Conservation (phyloP, 169 alveolate genomes). For the Cryptosporidium felis region DNA sequence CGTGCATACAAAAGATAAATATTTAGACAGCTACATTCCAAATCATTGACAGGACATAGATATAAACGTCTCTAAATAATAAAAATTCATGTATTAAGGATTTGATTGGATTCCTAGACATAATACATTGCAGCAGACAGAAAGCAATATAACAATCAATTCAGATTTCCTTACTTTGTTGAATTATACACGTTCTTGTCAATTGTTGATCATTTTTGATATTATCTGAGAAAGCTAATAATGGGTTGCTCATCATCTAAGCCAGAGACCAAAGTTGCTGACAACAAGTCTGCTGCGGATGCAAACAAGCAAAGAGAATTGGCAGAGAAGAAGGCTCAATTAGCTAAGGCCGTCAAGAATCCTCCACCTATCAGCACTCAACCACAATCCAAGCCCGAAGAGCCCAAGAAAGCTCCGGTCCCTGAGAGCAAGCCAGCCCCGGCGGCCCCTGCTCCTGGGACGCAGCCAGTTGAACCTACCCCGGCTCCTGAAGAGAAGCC, state of each 20-base stretch:
- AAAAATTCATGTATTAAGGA: conserved; percentile 15
- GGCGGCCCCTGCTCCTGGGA: conserved; percentile 15
- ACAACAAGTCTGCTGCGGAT: conserved; percentile 43
- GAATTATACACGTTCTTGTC: background rate
- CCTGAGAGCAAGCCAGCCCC: background rate
- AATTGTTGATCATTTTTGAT: background rate
- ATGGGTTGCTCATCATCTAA: conserved; percentile 71
- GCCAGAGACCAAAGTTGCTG: conserved; percentile 55
- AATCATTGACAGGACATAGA: conserved; percentile 63
- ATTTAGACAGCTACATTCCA: conserved; percentile 1
- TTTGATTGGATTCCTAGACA: conserved; percentile 33
- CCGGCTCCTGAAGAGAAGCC: background rate
- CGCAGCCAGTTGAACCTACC: too few species aligned
- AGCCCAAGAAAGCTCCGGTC: background rate
- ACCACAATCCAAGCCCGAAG: conserved; percentile 42
- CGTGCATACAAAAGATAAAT: background rate
- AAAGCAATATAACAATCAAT: background rate
- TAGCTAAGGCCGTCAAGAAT: conserved; percentile 55
- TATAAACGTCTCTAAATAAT: conserved; percentile 4
- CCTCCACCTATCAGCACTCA: conserved; percentile 12
- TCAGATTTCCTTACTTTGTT: background rate
- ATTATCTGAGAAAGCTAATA: background rate
- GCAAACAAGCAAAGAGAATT: conserved; percentile 60
- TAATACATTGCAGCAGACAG: background rate
- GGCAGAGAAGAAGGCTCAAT: conserved; percentile 58